phyloP scores from a whole-genome alignment of 176 grass and related monocot species.

The Aegilops umbellulata region DNA sequence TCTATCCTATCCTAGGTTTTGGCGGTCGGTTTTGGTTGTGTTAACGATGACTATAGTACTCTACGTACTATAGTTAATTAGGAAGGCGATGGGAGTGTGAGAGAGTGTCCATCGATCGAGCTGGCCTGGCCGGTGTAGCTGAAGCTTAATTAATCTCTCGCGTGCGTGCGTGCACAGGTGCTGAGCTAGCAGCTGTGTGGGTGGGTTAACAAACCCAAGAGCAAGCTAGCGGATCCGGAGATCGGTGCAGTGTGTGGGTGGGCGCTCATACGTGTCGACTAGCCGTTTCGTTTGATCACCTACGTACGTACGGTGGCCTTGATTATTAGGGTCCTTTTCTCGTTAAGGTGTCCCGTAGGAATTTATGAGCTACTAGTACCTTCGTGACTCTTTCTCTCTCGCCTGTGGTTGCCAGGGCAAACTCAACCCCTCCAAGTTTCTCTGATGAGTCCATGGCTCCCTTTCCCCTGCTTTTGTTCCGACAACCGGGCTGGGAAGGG shows the following conservation, averaged over 20 bases:
- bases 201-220: not conserved
- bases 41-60: not conserved
- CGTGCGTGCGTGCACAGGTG: not conserved
- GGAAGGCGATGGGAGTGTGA: not conserved
- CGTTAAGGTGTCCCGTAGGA: slow-evolving; percentile 11
- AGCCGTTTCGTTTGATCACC: not conserved
- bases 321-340: not conserved
- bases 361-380: not conserved
- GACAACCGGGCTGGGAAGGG: too few relatives aligned
- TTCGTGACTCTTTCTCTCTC: too few relatives aligned
- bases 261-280: too few relatives aligned
- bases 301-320: not conserved
- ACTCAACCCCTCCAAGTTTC: too few relatives aligned
- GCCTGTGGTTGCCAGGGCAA: too few relatives aligned
- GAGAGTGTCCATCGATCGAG: not conserved
- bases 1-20: not conserved
- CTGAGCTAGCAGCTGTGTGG: not conserved
- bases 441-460: too few relatives aligned
- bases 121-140: not conserved
- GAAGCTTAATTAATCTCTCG: not conserved
- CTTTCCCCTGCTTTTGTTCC: too few relatives aligned
- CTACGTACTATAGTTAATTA: not conserved
- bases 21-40: not conserved
- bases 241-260: not conserved
- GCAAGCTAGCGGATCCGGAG: not conserved